These are phyloP conservation scores for Malus asiatica DNA, from an alignment of 306 rosid species.

Conservation along the genomic window DNA sequence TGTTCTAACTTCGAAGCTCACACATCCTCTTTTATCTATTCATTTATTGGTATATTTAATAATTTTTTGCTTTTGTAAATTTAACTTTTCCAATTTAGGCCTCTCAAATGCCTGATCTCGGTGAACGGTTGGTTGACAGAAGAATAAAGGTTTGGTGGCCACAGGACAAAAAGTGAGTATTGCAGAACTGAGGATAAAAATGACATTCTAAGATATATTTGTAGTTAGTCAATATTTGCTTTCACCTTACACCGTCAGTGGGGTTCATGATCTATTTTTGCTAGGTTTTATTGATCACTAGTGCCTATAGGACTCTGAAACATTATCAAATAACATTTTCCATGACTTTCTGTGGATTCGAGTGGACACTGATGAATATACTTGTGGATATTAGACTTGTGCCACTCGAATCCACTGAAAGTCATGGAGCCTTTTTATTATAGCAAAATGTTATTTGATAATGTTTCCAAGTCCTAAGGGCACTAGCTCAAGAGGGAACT, in stretches of 20 bases:
- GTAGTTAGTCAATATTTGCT: neutral
- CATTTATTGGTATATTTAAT: neutral
- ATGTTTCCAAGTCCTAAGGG: no score
- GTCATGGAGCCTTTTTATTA: no score
- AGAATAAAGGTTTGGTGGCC: conserved; percentile 88
- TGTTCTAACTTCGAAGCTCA: neutral
- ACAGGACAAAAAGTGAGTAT: conserved; percentile 52
- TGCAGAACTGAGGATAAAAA: conserved; percentile 15
- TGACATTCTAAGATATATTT: conserved; percentile 2
- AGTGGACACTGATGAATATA: neutral
- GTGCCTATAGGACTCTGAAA: neutral
- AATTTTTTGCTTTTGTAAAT: neutral
- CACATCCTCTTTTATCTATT: neutral
- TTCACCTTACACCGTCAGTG: neutral
- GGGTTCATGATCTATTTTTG: neutral
- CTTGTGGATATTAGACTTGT: neutral
- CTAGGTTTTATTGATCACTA: neutral
- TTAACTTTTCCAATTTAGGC: conserved; percentile 26
- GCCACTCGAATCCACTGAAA: no score
- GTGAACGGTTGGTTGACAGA: conserved; percentile 42
- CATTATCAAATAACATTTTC: neutral
- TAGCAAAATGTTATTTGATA: no score
- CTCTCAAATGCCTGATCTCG: conserved; percentile 17
- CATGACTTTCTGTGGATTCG: neutral
- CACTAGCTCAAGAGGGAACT: neutral